Conservation (phyloP, 169 alveolate species). For the Plasmodium gaboni region DNA sequence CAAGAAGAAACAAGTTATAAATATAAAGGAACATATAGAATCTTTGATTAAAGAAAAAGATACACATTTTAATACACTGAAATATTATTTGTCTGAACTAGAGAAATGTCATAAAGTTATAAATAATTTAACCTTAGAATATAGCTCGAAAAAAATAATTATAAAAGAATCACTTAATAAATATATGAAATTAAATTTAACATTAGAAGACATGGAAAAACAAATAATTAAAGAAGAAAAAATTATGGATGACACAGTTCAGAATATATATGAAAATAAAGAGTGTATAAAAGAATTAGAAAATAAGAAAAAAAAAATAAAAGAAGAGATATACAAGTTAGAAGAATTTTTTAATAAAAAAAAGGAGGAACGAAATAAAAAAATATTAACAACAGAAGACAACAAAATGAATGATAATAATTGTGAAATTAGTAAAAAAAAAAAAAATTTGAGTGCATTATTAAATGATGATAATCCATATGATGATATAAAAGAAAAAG, state of each 20-base stretch:
- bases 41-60: constrained; percentile 67
- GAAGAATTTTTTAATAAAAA: constrained; percentile 5
- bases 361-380: neutral
- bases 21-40: constrained; percentile 67
- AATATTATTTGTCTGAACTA: constrained; percentile 63
- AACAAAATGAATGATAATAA: neutral
- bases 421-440: neutral
- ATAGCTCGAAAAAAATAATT: constrained; percentile 15
- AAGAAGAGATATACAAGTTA: constrained; percentile 27
- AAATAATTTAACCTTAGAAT: constrained; percentile 22
- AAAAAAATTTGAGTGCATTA: neutral
- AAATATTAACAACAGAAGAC: neutral
- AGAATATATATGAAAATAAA: constrained; percentile 23
- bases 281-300: constrained; percentile 47
- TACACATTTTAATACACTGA: constrained; percentile 26
- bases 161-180: constrained; percentile 35
- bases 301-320: constrained; percentile 20
- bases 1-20: constrained; percentile 59
- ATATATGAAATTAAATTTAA: constrained; percentile 29
- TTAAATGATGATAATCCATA: too few species aligned
- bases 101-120: constrained; percentile 69
- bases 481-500: neutral
- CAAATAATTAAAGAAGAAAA: constrained; percentile 43
- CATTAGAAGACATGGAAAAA: constrained; percentile 23
- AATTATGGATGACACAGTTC: constrained; percentile 52